Evolutionary conservation across 2,329 filamentous ascomycete species (phyloP).

Genomic region (Plectosphaerella sp.): DNA sequence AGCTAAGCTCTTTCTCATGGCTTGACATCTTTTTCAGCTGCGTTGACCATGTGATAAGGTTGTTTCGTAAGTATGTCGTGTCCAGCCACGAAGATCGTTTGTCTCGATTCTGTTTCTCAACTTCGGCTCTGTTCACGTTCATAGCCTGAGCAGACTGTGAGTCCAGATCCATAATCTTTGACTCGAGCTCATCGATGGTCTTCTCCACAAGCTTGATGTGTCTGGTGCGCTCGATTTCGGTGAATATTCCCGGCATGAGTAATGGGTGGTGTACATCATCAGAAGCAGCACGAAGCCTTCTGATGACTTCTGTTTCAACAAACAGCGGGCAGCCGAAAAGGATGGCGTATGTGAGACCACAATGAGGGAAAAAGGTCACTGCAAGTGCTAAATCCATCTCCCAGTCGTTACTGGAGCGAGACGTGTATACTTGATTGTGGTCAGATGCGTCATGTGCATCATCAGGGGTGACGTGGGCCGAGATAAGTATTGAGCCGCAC

Average conservation of each 20-base stretch:
- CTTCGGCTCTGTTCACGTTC: slow-evolving; percentile 1
- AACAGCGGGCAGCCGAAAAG: slow-evolving; percentile 19
- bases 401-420: slow-evolving; percentile 19
- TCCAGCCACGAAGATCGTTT: slow-evolving; percentile 18
- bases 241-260: slow-evolving; percentile 21
- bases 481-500: background rate
- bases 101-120: slow-evolving; percentile 5
- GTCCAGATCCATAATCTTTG: slow-evolving; percentile 15
- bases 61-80: slow-evolving; percentile 17
- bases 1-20: slow-evolving; percentile 9
- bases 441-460: no score
- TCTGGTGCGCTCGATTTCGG: slow-evolving; percentile 21
- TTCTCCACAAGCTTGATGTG: slow-evolving; percentile 14
- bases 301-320: slow-evolving; percentile 9
- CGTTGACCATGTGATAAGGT: slow-evolving; percentile 17
- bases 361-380: slow-evolving; percentile 17
- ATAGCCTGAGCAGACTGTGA: background rate
- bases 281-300: slow-evolving; percentile 8
- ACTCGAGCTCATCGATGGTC: slow-evolving; percentile 16
- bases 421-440: slow-evolving; percentile 22
- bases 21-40: slow-evolving; percentile 16
- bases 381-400: slow-evolving; percentile 18
- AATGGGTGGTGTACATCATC: slow-evolving; percentile 17
- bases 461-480: background rate
- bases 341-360: slow-evolving; percentile 14